Percentiles rank a stretch among this genome's conserved stretches.
These are phyloP conservation scores for Penicillium paradoxum DNA, from an alignment of 495 filamentous ascomycete genomes.

Conservation along the genomic window DNA sequence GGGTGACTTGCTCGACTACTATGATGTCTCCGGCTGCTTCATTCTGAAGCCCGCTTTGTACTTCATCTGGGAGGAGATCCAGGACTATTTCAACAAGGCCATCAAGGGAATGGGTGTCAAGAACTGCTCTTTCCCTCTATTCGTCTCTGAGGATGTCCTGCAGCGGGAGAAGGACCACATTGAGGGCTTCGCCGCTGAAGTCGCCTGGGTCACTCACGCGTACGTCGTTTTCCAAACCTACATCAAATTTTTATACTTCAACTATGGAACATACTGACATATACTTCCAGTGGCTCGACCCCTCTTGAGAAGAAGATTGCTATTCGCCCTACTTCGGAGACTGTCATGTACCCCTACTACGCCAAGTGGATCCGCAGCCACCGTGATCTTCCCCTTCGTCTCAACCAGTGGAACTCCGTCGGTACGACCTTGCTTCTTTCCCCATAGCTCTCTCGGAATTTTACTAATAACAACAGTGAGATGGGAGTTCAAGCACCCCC, in stretches of 20 bases:
- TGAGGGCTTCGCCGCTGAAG: constrained; percentile 94
- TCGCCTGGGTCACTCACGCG: constrained; percentile 98
- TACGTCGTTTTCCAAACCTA: constrained; percentile 37
- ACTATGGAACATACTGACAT: constrained; percentile 7
- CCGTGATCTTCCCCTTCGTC: constrained; percentile 82
- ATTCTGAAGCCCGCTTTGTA: constrained; percentile 83
- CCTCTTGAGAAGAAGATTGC: constrained; percentile 93
- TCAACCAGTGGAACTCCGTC: constrained; percentile 98
- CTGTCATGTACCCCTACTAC: constrained; percentile 94
- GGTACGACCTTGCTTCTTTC: constrained; percentile 20
- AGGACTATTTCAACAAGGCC: constrained; percentile 77
- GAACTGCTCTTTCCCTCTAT: constrained; percentile 94
- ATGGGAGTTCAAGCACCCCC: constrained; percentile 98
- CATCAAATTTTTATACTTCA: neutral
- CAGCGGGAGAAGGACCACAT: constrained; percentile 95
- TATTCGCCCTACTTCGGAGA: constrained; percentile 92
- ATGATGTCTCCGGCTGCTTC: constrained; percentile 92
- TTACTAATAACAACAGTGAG: constrained; percentile 54
- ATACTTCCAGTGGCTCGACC: constrained; percentile 56
- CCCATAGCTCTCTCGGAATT: neutral
- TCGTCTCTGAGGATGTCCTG: constrained; percentile 83
- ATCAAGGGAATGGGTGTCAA: constrained; percentile 89
- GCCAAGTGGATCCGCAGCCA: constrained; percentile 93
- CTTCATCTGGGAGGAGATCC: constrained; percentile 89
- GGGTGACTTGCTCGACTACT: constrained; percentile 90